Conservation (phyloP, 129 eudicot genomes). For the Smallanthus sonchifolius region DNA sequence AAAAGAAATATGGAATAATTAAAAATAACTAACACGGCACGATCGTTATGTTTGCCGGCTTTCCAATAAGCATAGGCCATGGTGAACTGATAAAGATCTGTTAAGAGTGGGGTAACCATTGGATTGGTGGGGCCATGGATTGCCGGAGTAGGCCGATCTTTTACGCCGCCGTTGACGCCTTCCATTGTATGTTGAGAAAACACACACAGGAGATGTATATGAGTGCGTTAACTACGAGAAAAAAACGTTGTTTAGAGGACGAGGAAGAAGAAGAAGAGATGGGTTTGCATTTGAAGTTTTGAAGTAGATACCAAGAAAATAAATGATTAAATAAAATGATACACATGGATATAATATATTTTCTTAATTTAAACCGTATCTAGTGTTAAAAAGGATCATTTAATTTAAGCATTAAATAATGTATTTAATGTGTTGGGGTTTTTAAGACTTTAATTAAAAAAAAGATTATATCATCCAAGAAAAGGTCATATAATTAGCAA, state of each 20-base stretch:
- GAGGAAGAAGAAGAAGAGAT: conserved; percentile 12
- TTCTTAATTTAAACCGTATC: too few relatives aligned
- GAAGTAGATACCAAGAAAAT: neutral
- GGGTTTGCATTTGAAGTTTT: neutral
- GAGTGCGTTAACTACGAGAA: neutral
- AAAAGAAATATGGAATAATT: neutral
- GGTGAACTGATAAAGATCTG: conserved; percentile 95
- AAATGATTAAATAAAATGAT: neutral
- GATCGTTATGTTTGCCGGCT: conserved; percentile 93
- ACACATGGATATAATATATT: neutral
- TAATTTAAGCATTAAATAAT: too few relatives aligned
- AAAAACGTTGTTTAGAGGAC: neutral
- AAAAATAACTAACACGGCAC: conserved; percentile 74
- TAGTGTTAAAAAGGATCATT: too few relatives aligned
- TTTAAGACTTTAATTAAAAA: too few relatives aligned
- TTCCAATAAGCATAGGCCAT: conserved; percentile 99
- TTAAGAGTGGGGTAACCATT: conserved; percentile 91
- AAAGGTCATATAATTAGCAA: too few relatives aligned
- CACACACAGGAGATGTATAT: neutral
- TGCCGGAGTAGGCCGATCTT: conserved; percentile 12
- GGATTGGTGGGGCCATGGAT: conserved; percentile 78
- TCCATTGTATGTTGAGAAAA: conserved; percentile 17
- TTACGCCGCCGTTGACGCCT: conserved; percentile 31
- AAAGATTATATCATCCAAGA: too few relatives aligned
- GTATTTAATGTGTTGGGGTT: too few relatives aligned